phyloP scores from a whole-genome alignment of 139 green algal species.

The Chlorella sp. region DNA sequence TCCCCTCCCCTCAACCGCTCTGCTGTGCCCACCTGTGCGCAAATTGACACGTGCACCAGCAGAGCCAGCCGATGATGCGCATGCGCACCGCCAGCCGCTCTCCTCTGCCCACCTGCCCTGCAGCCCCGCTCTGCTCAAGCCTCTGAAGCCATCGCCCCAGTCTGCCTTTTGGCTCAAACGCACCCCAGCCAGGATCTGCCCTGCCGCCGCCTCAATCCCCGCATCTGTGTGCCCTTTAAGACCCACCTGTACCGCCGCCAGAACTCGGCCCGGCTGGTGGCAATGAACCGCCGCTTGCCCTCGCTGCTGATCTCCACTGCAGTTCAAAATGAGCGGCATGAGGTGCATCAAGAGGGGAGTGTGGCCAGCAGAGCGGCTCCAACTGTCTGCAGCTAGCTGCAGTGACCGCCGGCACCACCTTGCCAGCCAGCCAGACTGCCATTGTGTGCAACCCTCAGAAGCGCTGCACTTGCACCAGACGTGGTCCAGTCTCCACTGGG shows the following conservation, averaged over 20 bases:
- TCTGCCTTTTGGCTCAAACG: too few species aligned
- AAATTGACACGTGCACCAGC: too few species aligned
- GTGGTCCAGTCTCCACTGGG: background rate
- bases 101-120: background rate
- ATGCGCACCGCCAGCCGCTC: background rate
- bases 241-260: constrained; percentile 53
- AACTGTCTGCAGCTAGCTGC: background rate
- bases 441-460: too few species aligned
- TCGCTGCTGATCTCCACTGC: constrained; percentile 42
- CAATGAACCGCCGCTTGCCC: constrained; percentile 56
- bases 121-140: too few species aligned
- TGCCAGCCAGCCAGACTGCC: background rate
- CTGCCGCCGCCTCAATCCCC: too few species aligned
- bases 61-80: background rate
- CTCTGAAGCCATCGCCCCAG: too few species aligned
- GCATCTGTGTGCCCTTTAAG: too few species aligned
- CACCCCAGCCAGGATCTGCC: too few species aligned
- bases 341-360: background rate
- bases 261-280: constrained; percentile 42
- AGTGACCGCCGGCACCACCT: too few species aligned
- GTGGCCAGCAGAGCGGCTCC: constrained; percentile 2
- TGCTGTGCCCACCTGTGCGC: too few species aligned
- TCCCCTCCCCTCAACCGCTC: too few species aligned
- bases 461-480: background rate
- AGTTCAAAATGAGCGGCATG: background rate